Evolutionary conservation across 2,329 filamentous ascomycete genomes (phyloP), one percentile per base, ranked within the genome.

Genomic region (Fusarium nurragi): DNA sequence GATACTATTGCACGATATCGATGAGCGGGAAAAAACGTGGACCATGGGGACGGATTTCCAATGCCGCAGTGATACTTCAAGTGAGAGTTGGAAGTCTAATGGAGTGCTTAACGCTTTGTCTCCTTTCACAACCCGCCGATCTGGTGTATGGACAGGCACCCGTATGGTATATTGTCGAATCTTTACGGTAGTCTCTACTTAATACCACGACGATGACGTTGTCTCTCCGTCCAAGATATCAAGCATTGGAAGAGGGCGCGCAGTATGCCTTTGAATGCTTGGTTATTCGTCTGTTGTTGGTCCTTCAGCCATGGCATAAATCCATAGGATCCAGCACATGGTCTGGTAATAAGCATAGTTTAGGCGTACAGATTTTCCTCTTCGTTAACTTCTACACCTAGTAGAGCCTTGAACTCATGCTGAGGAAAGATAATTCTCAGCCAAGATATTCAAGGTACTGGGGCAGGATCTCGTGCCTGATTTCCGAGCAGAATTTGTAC

Each of bases 41-140:
- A 25, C 38, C 14, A 22, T 16, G 6, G 37, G 12, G 16, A 14
- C 13, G 6, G 12, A 22, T 39, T 6, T 39, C 37, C 19, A 39
- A 16, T 14, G 13, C 6, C 1, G 1, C 7, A 4, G 13, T 3
- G 8, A 16, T 4, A 22, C 12, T 6, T 14, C 3, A 6, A 40
- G 14, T 5, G 9, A n/a, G 38, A 40, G 25, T 14, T 25, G 38
- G 22, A 40, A 40, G 9, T 18, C 38, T 8, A 40, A 11, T 3
- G n/a, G 21, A 25, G 38, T 21, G 21, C 22, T 4, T n/a, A 10
- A 5, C 23, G 22, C 5, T 5, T 11, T n/a, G 6, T 40, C 5
- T 12, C 22, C 14, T 10, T 5, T 6, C 21, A n/a, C 14, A 11
- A 22, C 13, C 13, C 6, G 14, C 7, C 13, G 2, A 23, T 22